phyloP scores from a whole-genome alignment of 208 protist genomes.

The Trypanosoma platydactyli region DNA sequence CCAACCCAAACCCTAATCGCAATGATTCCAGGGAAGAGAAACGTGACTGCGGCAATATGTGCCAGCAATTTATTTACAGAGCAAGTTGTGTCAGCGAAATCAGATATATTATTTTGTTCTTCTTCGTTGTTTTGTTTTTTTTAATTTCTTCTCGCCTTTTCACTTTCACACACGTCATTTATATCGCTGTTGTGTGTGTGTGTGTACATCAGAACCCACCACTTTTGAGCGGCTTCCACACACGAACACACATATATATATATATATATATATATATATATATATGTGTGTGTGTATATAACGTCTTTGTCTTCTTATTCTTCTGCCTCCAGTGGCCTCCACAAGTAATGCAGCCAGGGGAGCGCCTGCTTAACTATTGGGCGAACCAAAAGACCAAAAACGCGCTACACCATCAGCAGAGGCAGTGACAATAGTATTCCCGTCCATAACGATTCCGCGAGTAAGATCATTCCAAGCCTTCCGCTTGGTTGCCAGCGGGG shows the following conservation, averaged over 20 bases:
- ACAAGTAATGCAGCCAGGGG: too few species aligned
- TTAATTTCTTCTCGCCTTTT: background rate
- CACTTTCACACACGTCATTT: background rate
- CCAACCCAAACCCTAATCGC: too few species aligned
- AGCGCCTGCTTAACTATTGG: background rate
- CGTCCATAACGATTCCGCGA: conserved; percentile 81
- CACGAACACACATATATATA: background rate
- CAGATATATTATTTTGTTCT: too few species aligned
- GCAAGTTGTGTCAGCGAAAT: background rate
- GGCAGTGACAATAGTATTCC: conserved; percentile 71
- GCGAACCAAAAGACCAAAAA: conserved; percentile 52
- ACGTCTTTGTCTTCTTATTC: background rate
- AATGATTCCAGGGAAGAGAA: too few species aligned
- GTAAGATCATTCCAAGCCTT: conserved; percentile 88
- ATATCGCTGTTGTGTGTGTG: background rate
- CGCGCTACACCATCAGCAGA: conserved; percentile 83
- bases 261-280: background rate
- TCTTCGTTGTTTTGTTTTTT: too few species aligned
- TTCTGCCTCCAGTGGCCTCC: too few species aligned
- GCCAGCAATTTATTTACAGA: conserved; percentile 2
- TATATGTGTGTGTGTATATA: too few species aligned
- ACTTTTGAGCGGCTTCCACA: too few species aligned
- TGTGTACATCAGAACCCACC: background rate
- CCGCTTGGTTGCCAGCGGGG: conserved; percentile 54
- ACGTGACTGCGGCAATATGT: background rate